These are phyloP conservation scores for Fusarium citri DNA, from an alignment of 2,329 filamentous ascomycete genomes.

Conservation along the genomic window DNA sequence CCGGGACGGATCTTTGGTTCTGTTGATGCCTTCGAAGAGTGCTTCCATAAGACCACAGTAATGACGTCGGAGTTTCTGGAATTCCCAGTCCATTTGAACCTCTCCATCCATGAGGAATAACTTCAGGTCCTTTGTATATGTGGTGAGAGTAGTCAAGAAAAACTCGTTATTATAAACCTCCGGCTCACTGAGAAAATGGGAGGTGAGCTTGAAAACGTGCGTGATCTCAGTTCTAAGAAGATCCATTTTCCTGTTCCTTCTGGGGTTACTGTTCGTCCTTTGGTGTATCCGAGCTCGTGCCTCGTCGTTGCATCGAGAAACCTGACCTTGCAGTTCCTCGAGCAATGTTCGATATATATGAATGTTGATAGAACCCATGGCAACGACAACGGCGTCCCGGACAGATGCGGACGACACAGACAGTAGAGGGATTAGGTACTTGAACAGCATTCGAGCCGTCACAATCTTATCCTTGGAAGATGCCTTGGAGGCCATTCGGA, in stretches of 20 bases:
- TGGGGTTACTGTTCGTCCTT: conserved; percentile 83
- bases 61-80: conserved; percentile 89
- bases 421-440: conserved; percentile 88
- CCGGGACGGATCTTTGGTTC: conserved; percentile 82
- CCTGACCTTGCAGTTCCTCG: conserved; percentile 88
- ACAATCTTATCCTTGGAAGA: conserved; percentile 81
- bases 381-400: conserved; percentile 88
- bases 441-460: conserved; percentile 89
- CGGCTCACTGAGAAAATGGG: conserved; percentile 83
- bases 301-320: conserved; percentile 87
- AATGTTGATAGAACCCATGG: conserved; percentile 93
- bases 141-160: conserved; percentile 87
- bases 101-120: conserved; percentile 95
- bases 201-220: conserved; percentile 93
- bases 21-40: conserved; percentile 90
- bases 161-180: conserved; percentile 88
- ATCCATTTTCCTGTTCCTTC: conserved; percentile 85
- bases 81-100: conserved; percentile 94
- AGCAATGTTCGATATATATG: conserved; percentile 92
- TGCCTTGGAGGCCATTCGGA: conserved; percentile 80
- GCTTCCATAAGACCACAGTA: conserved; percentile 96
- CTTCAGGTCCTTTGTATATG: conserved; percentile 91
- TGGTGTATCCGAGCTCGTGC: conserved; percentile 88
- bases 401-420: conserved; percentile 84
- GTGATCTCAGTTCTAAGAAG: conserved; percentile 92